Conservation (phyloP, 371 early-diverging fungal genomes). For the Apophysomyces variabilis region DNA sequence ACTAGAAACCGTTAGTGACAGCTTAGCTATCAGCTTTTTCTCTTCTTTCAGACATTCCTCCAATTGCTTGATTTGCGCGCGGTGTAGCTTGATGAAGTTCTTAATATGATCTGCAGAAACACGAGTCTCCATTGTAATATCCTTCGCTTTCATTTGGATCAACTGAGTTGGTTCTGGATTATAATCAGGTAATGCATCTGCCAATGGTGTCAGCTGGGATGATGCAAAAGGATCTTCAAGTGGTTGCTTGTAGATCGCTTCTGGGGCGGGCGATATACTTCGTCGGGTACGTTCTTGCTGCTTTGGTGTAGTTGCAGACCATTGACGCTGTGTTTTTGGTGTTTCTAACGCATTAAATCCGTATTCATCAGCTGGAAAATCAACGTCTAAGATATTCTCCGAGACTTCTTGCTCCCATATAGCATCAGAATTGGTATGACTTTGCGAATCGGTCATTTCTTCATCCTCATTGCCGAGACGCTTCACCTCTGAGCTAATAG, state of each 20-base stretch:
- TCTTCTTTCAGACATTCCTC: conserved; percentile 80
- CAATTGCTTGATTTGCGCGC: conserved; percentile 76
- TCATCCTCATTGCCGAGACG: conserved; percentile 1
- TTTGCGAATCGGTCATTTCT: conserved; percentile 12
- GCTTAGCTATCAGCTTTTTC: conserved; percentile 74
- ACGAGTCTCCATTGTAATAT: background rate
- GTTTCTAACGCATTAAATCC: conserved; percentile 36
- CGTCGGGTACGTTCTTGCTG: conserved; percentile 38
- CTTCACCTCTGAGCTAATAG: conserved; percentile 5
- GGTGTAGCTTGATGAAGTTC: conserved; percentile 75
- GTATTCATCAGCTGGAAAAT: conserved; percentile 37
- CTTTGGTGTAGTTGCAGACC: conserved; percentile 18
- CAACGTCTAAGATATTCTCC: conserved; percentile 48
- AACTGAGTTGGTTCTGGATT: background rate
- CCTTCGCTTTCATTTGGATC: background rate
- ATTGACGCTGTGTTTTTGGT: conserved; percentile 35
- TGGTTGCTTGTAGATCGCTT: conserved; percentile 25
- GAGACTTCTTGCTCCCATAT: conserved; percentile 38
- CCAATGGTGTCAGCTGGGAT: background rate
- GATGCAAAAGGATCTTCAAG: conserved; percentile 20
- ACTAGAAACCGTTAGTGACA: conserved; percentile 56
- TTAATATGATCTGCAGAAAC: conserved; percentile 47
- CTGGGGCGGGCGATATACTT: conserved; percentile 43
- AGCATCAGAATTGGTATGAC: conserved; percentile 23
- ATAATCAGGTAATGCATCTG: background rate